Evolutionary conservation across 2,329 filamentous ascomycete genomes (phyloP), one percentile per base, ranked within the genome.

Genomic region (Zasmidium angulare): DNA sequence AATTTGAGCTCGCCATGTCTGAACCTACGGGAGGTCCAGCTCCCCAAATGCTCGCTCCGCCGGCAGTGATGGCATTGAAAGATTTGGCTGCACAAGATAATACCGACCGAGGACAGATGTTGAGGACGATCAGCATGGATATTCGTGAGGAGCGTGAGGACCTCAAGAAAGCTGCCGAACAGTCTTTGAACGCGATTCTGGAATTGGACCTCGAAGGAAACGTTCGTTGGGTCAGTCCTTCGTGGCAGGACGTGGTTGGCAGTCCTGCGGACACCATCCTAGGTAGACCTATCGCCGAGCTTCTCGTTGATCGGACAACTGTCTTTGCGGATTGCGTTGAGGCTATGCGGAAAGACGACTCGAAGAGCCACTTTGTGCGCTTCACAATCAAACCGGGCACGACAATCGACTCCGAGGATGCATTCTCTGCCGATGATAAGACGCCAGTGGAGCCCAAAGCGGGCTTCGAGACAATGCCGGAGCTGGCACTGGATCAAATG

Each of bases 151-250:
- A 98, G 79, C 86, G 93, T 63, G 90, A 96, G 73, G 93, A 98
- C 74, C 84, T 99, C 67, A 92, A 93, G 72, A 91, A 96, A 79
- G 95, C 93, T 46, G 95, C 93, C 53, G 93, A 98, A 77, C 91
- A 97, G 79, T 97, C 93, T 21, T 83, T 96, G 73, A 99, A 98
- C 76, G 90, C 96, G 64, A 96, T 99, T 74, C 84, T 99, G 72
- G 93, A 99, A 78, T 82, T 99, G 65, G 91, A 92, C 71, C 84
- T 98, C 57, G 90, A 97, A 72, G 91, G 91, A 65, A 89, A 86
- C 62, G 89, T 99, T 70, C 89, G 92, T 77, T 99, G 95, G 91
- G 93, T 96, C 69, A 98, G 93, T 74, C 91, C 93, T 12, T 97
- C 93, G 17, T 99, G 95, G 95, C 85, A 86, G 61, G 92, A 98